Evolutionary conservation across 2,329 filamentous ascomycete species (phyloP).

Genomic region (Sporothrix pallida): DNA sequence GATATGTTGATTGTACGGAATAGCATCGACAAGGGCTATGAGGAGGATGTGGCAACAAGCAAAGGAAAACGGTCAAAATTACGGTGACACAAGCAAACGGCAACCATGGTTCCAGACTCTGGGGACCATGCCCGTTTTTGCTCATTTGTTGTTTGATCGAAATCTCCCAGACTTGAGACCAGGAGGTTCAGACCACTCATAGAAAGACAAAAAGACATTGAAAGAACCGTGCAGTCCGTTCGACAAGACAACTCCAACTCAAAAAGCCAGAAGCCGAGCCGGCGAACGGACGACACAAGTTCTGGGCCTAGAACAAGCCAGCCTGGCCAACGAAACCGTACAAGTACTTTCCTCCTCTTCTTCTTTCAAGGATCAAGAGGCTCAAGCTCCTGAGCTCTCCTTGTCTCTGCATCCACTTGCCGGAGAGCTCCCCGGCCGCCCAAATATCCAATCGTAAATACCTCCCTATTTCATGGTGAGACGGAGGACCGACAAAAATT

Average conservation of each 20-base stretch:
- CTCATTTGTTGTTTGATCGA: background rate
- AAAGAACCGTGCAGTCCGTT: background rate
- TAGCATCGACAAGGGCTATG: background rate
- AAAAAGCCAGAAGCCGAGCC: background rate
- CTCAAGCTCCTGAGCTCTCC: background rate
- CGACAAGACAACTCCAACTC: no score
- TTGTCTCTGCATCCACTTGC: background rate
- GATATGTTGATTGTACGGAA: background rate
- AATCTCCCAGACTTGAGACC: background rate
- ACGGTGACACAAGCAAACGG: background rate
- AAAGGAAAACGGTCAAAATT: background rate
- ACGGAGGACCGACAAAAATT: background rate
- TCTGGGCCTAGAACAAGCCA: background rate
- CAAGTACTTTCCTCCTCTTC: no score
- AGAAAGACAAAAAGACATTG: no score
- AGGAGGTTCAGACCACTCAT: no score
- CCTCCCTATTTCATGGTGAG: conserved; percentile 1
- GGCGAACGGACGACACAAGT: background rate
- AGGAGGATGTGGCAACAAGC: background rate
- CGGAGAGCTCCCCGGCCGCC: background rate
- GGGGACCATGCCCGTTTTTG: background rate
- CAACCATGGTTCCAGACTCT: background rate
- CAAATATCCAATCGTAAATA: background rate
- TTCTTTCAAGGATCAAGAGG: background rate
- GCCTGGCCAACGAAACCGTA: background rate